Evolutionary conservation across 192 early-diverging fungal genomes (phyloP), one percentile per base, ranked within the genome.

Genomic region (Gigaspora rosea): DNA sequence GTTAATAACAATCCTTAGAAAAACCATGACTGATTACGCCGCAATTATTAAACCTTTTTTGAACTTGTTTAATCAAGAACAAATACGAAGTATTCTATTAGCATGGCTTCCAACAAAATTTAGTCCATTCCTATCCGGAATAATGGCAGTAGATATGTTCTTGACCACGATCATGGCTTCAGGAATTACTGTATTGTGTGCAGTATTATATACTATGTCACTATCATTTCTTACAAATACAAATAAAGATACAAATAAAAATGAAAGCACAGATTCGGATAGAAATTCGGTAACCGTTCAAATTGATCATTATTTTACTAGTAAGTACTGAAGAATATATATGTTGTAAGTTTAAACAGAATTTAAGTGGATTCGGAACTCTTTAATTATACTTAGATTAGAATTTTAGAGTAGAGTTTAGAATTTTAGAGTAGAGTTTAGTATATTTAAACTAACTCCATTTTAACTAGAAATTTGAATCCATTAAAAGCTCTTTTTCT

Each of bases 121-220:
- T 1, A 46, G 16, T 32, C 10, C 56, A 13, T 63, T 49, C 49
- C 10, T 75, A 27, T 47, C 73, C 1, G 73, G 73, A n/a, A 35
- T 75, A 50, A 75, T 75, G 57, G 73, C 73, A n/a, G 73, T 75
- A 4, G 73, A 75, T 50, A 75, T 75, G 73, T 75, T 75, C 62
- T 8, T 75, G 2, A 75, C 73, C 27, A 51, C 13, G 9, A 18
- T 20, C 13, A 36, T 64, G 16, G 73, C 73, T 1, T n/a, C 73
- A 3, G 73, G 73, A 50, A 0, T 63, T 9, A 62, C 59, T 4
- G 22, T 54, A 27, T 16, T 50, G 1, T 4, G 18, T 47, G 47
- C 27, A 15, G 73, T 58, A 27, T 54, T 64, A 10, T 64, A 15
- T 49, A 8, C 41, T n/a, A 18, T 20, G 15, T n/a, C 32, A 18